These are phyloP conservation scores for Eimeria maxima DNA, from an alignment of 169 alveolate species.

Conservation along the genomic window DNA sequence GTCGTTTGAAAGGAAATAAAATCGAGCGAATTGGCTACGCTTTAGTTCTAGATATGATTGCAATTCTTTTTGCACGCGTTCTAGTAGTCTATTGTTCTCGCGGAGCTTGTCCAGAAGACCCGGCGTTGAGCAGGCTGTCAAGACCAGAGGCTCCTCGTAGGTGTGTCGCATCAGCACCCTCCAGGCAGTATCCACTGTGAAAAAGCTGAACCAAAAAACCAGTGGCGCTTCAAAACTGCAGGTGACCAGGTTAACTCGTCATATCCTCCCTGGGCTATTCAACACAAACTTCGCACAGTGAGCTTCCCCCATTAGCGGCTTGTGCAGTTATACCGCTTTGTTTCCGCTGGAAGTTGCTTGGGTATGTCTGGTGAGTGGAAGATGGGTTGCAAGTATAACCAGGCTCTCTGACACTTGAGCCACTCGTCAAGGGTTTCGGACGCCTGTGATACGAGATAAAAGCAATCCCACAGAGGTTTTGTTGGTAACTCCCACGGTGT, in stretches of 20 bases:
- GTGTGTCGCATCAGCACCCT: constrained; percentile 93
- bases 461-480: no score
- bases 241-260: not conserved
- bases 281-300: not conserved
- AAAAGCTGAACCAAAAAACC: constrained; percentile 91
- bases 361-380: constrained; percentile 92
- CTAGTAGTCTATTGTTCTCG: constrained; percentile 93
- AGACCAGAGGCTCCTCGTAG: constrained; percentile 90
- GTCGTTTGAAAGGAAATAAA: constrained; percentile 97
- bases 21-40: constrained; percentile 98
- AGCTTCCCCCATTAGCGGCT: not conserved
- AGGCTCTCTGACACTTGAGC: constrained; percentile 88
- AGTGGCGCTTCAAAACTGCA: constrained; percentile 81
- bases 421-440: constrained; percentile 86
- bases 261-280: not conserved
- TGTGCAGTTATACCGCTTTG: constrained; percentile 76
- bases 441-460: constrained; percentile 49
- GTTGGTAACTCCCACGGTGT: not conserved
- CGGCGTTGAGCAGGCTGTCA: constrained; percentile 90
- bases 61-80: constrained; percentile 93
- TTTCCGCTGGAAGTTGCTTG: constrained; percentile 89
- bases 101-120: constrained; percentile 88
- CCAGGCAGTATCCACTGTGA: constrained; percentile 96
- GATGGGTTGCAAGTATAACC: constrained; percentile 92
- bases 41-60: constrained; percentile 96